Evolutionary conservation across 441 rosid species (phyloP).

Genomic region (Euphorbia schlechtendalii): DNA sequence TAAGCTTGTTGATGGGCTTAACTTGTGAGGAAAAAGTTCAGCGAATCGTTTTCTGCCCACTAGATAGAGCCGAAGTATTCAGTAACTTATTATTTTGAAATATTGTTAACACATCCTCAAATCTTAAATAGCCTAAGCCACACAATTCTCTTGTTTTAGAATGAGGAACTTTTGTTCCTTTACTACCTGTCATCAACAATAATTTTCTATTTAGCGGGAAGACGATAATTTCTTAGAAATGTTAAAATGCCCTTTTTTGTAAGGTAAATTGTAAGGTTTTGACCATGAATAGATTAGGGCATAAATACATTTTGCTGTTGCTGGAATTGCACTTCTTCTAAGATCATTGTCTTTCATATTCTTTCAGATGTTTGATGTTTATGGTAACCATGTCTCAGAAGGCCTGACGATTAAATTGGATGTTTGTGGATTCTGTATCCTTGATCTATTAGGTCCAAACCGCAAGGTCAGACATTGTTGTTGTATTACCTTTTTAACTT

Average conservation of each 20-base stretch:
- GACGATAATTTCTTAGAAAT: background rate
- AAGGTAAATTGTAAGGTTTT: background rate
- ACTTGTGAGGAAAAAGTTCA: no score
- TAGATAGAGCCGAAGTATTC: no score
- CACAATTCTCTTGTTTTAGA: no score
- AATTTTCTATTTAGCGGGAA: background rate
- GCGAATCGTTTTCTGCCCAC: no score
- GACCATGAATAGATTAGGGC: background rate
- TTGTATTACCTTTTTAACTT: background rate
- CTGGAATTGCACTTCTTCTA: slow-evolving; percentile 10
- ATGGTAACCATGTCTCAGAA: slow-evolving; percentile 43
- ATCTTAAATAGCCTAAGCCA: background rate
- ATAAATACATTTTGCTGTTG: background rate
- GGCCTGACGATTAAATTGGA: slow-evolving; percentile 36
- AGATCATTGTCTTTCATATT: slow-evolving; percentile 5
- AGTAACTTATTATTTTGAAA: no score
- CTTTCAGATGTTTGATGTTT: slow-evolving; percentile 54
- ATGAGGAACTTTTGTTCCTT: background rate
- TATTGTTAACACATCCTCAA: no score
- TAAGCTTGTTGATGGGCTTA: background rate
- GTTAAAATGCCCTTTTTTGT: background rate
- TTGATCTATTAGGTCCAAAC: slow-evolving; percentile 29
- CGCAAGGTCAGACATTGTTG: slow-evolving; percentile 36
- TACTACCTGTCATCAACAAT: background rate
- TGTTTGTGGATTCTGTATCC: slow-evolving; percentile 37